Evolutionary conservation across 805 yeast species (phyloP).

Genomic region (Myxozyma neglecta): DNA sequence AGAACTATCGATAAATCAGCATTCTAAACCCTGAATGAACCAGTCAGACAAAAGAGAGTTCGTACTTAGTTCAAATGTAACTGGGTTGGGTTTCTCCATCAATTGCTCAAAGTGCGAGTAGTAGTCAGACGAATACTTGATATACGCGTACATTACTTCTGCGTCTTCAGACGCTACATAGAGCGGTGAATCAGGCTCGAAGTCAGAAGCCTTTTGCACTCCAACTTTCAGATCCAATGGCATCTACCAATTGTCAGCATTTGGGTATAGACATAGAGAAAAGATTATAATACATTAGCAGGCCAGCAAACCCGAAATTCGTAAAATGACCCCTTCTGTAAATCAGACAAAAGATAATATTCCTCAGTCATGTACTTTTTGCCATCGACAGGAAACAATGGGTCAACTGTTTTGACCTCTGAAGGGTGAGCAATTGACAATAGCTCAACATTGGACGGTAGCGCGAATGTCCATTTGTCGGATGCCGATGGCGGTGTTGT

Average conservation of each 20-base stretch:
- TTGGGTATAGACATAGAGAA: not conserved
- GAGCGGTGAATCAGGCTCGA: conserved; percentile 19
- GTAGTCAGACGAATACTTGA: conserved; percentile 29
- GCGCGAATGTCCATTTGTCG: not conserved
- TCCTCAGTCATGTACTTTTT: conserved; percentile 24
- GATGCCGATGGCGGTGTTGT: conserved; percentile 6
- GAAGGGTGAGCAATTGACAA: conserved; percentile 19
- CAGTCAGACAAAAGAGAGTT: not conserved
- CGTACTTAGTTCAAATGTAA: conserved; percentile 27
- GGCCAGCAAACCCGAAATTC: conserved; percentile 34
- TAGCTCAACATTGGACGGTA: conserved; percentile 3
- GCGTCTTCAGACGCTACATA: conserved; percentile 16
- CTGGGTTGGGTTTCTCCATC: conserved; percentile 26
- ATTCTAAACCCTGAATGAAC: not conserved
- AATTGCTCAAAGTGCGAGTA: conserved; percentile 18
- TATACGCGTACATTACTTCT: conserved; percentile 24
- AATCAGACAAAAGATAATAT: conserved; percentile 21
- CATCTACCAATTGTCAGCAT: conserved; percentile 1
- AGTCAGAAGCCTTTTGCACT: conserved; percentile 22
- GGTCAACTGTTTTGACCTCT: conserved; percentile 19
- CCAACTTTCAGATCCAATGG: conserved; percentile 30
- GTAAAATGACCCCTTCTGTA: conserved; percentile 27
- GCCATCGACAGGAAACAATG: conserved; percentile 16
- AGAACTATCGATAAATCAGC: conserved; percentile 13
- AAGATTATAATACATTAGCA: conserved; percentile 12